These are phyloP conservation scores for Xylariaceae sp. DNA, from an alignment of 2,329 filamentous ascomycete genomes.

Conservation along the genomic window DNA sequence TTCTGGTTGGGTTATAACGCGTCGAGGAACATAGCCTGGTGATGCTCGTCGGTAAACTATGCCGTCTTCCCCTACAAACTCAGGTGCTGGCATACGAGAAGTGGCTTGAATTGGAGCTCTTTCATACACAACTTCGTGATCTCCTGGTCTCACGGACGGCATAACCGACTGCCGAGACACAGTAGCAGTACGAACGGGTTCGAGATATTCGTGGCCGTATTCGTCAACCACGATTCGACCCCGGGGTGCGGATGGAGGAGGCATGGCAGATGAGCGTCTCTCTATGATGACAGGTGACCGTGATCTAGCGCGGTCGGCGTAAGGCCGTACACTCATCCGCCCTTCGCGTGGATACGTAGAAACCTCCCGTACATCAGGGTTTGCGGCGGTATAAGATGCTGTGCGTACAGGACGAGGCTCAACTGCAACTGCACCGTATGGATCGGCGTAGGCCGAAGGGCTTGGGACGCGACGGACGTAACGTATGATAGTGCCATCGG, in stretches of 20 bases:
- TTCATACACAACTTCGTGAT: slow-evolving; percentile 70
- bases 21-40: slow-evolving; percentile 58
- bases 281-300: slow-evolving; percentile 55
- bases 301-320: slow-evolving; percentile 56
- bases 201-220: slow-evolving; percentile 79
- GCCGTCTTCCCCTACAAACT: slow-evolving; percentile 57
- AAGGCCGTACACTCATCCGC: slow-evolving; percentile 57
- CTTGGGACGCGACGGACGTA: slow-evolving; percentile 49
- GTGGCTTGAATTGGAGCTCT: slow-evolving; percentile 60
- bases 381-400: slow-evolving; percentile 51
- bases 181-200: slow-evolving; percentile 54
- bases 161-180: slow-evolving; percentile 58
- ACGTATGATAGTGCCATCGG: slow-evolving; percentile 42
- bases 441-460: slow-evolving; percentile 46
- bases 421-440: slow-evolving; percentile 47
- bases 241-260: slow-evolving; percentile 57
- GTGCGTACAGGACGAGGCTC: slow-evolving; percentile 49
- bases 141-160: slow-evolving; percentile 50
- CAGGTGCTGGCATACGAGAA: slow-evolving; percentile 56
- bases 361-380: slow-evolving; percentile 50
- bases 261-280: slow-evolving; percentile 56
- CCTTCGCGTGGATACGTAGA: slow-evolving; percentile 54
- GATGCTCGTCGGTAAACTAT: slow-evolving; percentile 59
- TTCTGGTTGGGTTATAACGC: slow-evolving; percentile 69
- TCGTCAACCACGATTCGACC: slow-evolving; percentile 81